A percentile compares a stretch with the other conserved stretches of the same genome.
phyloP scores from a whole-genome alignment of 2,329 filamentous ascomycete genomes.

The Metarhizium anisopliae region DNA sequence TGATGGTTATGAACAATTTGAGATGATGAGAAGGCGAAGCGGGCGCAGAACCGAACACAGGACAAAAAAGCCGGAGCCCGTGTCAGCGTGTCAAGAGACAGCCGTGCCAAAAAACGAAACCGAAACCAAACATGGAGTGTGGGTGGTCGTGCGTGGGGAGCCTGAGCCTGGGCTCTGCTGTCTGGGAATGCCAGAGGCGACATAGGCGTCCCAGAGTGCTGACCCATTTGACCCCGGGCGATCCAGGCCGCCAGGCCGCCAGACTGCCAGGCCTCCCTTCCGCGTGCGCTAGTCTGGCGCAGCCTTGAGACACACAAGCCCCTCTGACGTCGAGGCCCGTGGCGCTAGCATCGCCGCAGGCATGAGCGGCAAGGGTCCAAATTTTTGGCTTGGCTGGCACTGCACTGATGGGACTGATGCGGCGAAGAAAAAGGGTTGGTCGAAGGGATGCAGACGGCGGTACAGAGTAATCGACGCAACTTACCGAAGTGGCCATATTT shows the following conservation, averaged over 20 bases:
- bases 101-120: neutral
- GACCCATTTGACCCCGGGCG: too few relatives aligned
- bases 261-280: conserved; percentile 9
- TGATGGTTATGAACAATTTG: conserved; percentile 5
- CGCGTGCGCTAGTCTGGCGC: conserved; percentile 22
- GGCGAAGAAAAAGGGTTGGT: neutral
- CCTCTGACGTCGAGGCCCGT: conserved; percentile 24
- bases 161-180: conserved; percentile 1
- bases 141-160: neutral
- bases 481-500: conserved; percentile 29
- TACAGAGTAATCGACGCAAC: conserved; percentile 11
- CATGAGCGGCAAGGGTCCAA: neutral
- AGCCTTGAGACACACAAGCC: conserved; percentile 28
- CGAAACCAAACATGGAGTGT: conserved; percentile 3
- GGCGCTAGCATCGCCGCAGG: conserved; percentile 4
- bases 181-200: too few relatives aligned
- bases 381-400: neutral
- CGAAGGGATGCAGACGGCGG: neutral
- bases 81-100: neutral
- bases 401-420: neutral
- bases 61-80: neutral
- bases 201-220: too few relatives aligned
- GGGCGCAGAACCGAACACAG: conserved; percentile 11
- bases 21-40: conserved; percentile 7
- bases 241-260: too few relatives aligned